These are phyloP conservation scores for Turnera subulata DNA, from an alignment of 345 rosid species.

Conservation along the genomic window DNA sequence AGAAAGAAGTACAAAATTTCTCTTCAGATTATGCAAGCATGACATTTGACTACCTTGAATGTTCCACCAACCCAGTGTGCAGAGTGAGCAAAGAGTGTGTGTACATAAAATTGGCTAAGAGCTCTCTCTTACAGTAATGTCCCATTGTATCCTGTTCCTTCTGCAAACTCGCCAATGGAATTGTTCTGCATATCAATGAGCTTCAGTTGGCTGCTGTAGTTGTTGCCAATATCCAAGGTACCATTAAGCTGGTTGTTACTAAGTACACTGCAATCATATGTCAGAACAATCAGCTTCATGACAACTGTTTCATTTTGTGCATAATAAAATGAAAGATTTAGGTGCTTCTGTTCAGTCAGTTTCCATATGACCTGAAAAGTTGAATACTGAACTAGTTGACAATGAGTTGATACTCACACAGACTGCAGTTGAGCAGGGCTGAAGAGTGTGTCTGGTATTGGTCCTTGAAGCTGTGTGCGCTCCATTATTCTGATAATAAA, in stretches of 20 bases:
- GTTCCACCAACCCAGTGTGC: too few species aligned
- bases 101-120: too few species aligned
- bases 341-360: neutral
- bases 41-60: neutral
- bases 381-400: neutral
- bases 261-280: neutral
- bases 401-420: neutral
- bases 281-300: neutral
- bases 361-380: neutral
- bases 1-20: too few species aligned
- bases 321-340: neutral
- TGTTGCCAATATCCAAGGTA: conserved; percentile 1
- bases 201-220: neutral
- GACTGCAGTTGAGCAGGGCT: neutral
- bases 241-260: conserved; percentile 7
- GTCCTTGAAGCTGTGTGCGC: conserved; percentile 1
- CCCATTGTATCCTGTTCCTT: neutral
- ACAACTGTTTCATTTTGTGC: neutral
- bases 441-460: neutral
- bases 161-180: neutral
- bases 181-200: conserved; percentile 9
- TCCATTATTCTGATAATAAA: conserved; percentile 3
- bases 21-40: neutral
- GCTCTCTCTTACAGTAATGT: neutral
- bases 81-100: too few species aligned